Evolutionary conservation across 78 protist species (phyloP), one percentile per base, ranked within the genome.

Genomic region (Cyanophora paradoxa): DNA sequence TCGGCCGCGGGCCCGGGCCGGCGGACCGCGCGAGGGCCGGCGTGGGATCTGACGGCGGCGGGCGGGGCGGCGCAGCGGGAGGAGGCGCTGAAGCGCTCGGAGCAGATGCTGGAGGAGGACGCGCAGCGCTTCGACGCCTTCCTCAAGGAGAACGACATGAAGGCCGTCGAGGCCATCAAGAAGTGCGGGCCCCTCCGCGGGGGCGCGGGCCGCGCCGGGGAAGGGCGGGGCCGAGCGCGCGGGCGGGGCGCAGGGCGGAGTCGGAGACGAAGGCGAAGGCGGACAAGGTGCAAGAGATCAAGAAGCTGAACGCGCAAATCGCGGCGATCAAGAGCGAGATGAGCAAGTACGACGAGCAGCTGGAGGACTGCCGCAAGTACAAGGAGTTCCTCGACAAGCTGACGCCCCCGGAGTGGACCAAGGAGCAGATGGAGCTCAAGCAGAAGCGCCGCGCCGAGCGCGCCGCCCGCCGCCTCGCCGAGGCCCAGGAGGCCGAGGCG

Each of bases 251-350:
- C 7, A 72, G 59, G 7, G 90, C 90, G 13, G 85, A 80, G 37
- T 30, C 59, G 6, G 82, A 81, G 54, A 68, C 82, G 26, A 74
- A 79, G 62, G 68, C 46, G 0, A 80, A 82, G 63, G 28, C 66
- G 24, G 93, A 84, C 36, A 88, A 85, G 62, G 52, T 73, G 33
- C 71, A n/a, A 22, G 88, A 88, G 52, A 82, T 85, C 65, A 88
- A 85, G 78, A 50, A 74, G 31, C 77, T 88, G 24, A 69, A 61
- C 28, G 76, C 57, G 19, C 67, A 76, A 57, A 78, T 83, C 58
- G 63, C 81, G 16, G 39, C 56, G 30, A 28, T 84, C n/a, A 39
- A 48, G 40, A 34, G 75, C 20, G 90, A 88, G 34, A 82, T 73
- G 69, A n/a, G 63, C 39, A 85, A 76, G 57, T 67, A 58, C 42